A percentile compares a stretch with the other conserved stretches of the same genome.
phyloP scores from a whole-genome alignment of 2,329 filamentous ascomycete species.

The Aspergillus sergii region DNA sequence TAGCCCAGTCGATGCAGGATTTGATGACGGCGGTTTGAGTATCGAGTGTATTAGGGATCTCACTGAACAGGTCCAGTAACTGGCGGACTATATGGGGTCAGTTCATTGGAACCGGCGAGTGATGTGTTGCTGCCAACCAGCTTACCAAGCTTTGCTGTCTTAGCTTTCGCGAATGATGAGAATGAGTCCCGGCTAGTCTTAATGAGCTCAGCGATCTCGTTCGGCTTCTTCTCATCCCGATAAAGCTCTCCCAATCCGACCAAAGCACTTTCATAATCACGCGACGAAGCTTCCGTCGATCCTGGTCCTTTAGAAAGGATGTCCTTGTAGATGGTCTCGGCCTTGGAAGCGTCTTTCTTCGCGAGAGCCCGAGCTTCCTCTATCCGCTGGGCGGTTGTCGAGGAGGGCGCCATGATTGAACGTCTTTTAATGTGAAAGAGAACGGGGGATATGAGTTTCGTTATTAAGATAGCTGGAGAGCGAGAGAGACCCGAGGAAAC shows the following conservation, averaged over 20 bases:
- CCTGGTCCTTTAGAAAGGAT: slow-evolving; percentile 84
- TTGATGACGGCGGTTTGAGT: slow-evolving; percentile 94
- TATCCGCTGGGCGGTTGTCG: slow-evolving; percentile 66
- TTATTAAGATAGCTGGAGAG: no score
- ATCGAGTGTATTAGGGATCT: slow-evolving; percentile 92
- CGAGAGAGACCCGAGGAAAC: not conserved
- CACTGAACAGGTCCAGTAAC: slow-evolving; percentile 90
- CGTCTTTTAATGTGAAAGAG: slow-evolving; percentile 3
- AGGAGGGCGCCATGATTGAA: slow-evolving; percentile 50
- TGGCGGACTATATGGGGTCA: slow-evolving; percentile 71
- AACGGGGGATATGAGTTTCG: not conserved
- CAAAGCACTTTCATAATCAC: slow-evolving; percentile 88
- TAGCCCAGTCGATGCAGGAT: slow-evolving; percentile 99
- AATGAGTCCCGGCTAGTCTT: slow-evolving; percentile 87
- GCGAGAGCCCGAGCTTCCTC: slow-evolving; percentile 84
- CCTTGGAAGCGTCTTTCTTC: slow-evolving; percentile 79
- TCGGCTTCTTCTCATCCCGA: slow-evolving; percentile 74
- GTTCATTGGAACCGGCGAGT: not conserved
- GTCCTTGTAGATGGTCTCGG: slow-evolving; percentile 85
- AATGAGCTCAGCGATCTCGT: slow-evolving; percentile 87
- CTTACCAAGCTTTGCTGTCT: slow-evolving; percentile 96
- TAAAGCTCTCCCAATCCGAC: slow-evolving; percentile 91
- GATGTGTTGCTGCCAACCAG: not conserved
- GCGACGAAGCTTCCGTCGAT: slow-evolving; percentile 80
- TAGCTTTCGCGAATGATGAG: slow-evolving; percentile 96